These are phyloP conservation scores for Ochetophila trinervis DNA, from an alignment of 306 rosid genomes.

Conservation along the genomic window DNA sequence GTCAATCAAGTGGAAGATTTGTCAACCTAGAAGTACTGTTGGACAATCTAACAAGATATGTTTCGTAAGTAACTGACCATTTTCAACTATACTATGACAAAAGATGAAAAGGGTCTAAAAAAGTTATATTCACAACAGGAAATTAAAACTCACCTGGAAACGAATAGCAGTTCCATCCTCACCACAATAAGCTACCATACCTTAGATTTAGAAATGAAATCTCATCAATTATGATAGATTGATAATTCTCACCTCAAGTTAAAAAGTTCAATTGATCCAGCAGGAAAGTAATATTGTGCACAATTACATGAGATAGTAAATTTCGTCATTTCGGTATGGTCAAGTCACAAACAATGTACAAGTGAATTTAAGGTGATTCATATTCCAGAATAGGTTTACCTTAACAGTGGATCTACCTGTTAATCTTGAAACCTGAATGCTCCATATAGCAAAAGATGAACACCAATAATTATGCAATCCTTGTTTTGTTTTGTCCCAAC, in stretches of 20 bases:
- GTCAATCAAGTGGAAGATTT: background rate
- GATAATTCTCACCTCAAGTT: background rate
- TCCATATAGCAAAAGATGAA: constrained; percentile 79
- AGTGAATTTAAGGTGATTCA: background rate
- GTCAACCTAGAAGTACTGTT: background rate
- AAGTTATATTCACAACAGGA: background rate
- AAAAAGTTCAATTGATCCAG: too few relatives aligned
- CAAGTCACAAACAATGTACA: too few relatives aligned
- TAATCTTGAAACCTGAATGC: constrained; percentile 68
- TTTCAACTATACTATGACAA: background rate
- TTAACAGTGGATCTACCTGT: constrained; percentile 50
- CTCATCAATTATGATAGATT: background rate
- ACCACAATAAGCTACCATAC: constrained; percentile 85
- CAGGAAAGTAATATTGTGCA: too few relatives aligned
- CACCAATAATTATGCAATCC: constrained; percentile 50
- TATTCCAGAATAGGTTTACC: too few relatives aligned
- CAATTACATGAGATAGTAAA: too few relatives aligned
- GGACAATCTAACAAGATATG: background rate
- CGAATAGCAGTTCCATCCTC: constrained; percentile 75
- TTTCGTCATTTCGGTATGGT: too few relatives aligned
- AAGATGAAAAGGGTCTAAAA: too few relatives aligned
- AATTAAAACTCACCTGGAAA: constrained; percentile 68
- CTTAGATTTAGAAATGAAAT: constrained; percentile 37
- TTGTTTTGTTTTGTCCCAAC: constrained; percentile 61
- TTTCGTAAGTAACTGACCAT: too few relatives aligned